Conservation (phyloP, 371 early-diverging fungal species). For the Syncephalastrum racemosum region DNA sequence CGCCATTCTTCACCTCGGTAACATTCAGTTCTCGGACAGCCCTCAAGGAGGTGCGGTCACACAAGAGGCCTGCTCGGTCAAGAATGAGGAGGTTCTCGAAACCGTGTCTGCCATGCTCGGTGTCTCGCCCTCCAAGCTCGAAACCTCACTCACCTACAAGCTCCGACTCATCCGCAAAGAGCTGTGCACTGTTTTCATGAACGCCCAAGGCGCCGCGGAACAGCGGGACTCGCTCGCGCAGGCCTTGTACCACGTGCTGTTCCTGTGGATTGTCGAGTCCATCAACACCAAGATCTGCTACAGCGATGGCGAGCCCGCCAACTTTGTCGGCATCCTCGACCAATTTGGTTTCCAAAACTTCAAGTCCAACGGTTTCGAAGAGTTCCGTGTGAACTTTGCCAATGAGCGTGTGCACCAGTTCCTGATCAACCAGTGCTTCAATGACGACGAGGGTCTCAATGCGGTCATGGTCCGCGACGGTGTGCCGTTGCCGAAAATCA, state of each 20-base stretch:
- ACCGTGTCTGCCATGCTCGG: constrained; percentile 81
- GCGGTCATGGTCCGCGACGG: constrained; percentile 43
- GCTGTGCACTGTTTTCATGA: constrained; percentile 62
- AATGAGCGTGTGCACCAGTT: constrained; percentile 84
- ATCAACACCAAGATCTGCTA: constrained; percentile 45
- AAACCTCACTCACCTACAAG: constrained; percentile 49
- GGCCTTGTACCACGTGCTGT: constrained; percentile 39
- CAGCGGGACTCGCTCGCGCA: constrained; percentile 44
- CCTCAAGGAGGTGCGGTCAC: constrained; percentile 22
- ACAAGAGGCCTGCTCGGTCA: constrained; percentile 62
- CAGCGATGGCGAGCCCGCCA: constrained; percentile 55
- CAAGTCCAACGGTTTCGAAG: constrained; percentile 61
- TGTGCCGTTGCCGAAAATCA: constrained; percentile 47
- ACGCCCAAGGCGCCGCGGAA: constrained; percentile 52
- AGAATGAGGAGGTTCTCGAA: constrained; percentile 68
- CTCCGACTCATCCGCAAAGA: constrained; percentile 52
- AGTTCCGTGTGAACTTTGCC: constrained; percentile 80
- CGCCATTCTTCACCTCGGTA: constrained; percentile 81
- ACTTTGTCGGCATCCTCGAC: constrained; percentile 79
- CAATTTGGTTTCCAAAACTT: constrained; percentile 64
- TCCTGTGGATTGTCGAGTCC: constrained; percentile 47
- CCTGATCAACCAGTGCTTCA: constrained; percentile 61
- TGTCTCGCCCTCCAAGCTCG: constrained; percentile 70
- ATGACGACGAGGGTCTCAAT: constrained; percentile 50
- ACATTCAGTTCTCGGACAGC: constrained; percentile 62